Base-by-base conservation (phyloP, 352 stramenopile species). In the Pythium chondricola region DNA sequence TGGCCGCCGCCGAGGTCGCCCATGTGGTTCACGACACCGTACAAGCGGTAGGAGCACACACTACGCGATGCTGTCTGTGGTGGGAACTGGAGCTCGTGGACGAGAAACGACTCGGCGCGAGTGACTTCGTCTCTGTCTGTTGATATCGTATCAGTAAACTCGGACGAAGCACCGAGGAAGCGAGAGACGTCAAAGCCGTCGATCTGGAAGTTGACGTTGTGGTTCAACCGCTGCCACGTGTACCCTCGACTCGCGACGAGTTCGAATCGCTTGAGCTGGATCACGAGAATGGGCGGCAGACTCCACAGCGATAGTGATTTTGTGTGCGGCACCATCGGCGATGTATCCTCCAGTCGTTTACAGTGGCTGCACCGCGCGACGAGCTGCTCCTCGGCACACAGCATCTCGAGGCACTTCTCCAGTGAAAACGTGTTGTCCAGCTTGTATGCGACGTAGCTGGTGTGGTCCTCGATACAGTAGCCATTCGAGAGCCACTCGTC, bases 1-100 rank as follows among this genome's bases (percentile, higher is more conserved):
- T 99, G 96, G 4, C 95, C 95, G 17, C 81, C 81, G 11, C 85
- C 85, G 11, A 98, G 73, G n/a, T 76, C 83, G 14, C 95, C 95
- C 53, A 89, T 79, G 69, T 99, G 95, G 69, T 98, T 89, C 45
- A 98, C 88, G 6, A 99, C 78, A 13, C 78, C 90, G 56, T 97
- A 98, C 30, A 98, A 60, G 65, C 95, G 83, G 58, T 97, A 98
- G 17, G 80, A 47, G 18, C 73, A 72, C 41, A 56, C 56, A 16
- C 51, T 53, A 13, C 67, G 48, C 4, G 71, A 80, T 1, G 71
- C 67, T 5, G 76, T 82, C 18, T 54, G 43, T 10, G 67, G 56
- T 14, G 69, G 67, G 21, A 88, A 67, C 2, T 60, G 24, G 1
- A 87, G 54, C 37, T 81, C 46, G 0, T 65, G 46, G 26, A 50